Evolutionary conservation across 169 alveolate genomes (phyloP), one percentile per base, ranked within the genome.

Genomic region (Cryptosporidium felis): DNA sequence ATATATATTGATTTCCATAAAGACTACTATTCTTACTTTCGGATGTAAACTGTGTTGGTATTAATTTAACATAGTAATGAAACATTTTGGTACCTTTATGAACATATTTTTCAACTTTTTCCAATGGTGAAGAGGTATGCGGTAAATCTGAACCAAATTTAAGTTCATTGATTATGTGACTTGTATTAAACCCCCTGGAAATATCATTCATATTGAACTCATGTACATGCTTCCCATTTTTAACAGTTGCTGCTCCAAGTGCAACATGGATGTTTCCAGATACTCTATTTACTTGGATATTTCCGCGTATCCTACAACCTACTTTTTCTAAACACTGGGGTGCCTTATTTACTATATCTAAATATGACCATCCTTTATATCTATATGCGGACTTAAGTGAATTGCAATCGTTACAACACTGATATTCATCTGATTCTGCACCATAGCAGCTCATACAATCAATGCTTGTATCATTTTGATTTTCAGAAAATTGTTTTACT

Each of bases 221-320:
- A 60, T 81, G 89, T 12, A 81, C 81, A 66, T 81, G 89, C 16
- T 81, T 81, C 8, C 89, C 89, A 81, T 62, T 47, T 44, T 34
- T 81, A 12, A 81, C 56, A 1, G 80, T 60, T 41, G 89, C 80
- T 4, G 30, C 42, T 56, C 89, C 89, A 14, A 81, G 74, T 28
- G 89, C 89, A 14, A 81, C 82, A 40, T 81, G 89, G 66, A 81
- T 45, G 32, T 81, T 81, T 42, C 89, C 89, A 6, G 82, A 62
- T 18, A 81, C 89, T 32, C 44, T 81, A 47, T 81, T 81, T 49
- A 81, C 89, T 26, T 62, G 79, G 5, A 81, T 42, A 28, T 26
- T 60, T 51, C 89, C 89, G 16, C 26, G 10, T 32, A 81, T 10
- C 34, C 81, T 42, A 44, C 89, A 81, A 3, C 89, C 89, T n/a